Base-by-base conservation (phyloP, 1,284 basidiomycete species). In the Trametes hirsuta region DNA sequence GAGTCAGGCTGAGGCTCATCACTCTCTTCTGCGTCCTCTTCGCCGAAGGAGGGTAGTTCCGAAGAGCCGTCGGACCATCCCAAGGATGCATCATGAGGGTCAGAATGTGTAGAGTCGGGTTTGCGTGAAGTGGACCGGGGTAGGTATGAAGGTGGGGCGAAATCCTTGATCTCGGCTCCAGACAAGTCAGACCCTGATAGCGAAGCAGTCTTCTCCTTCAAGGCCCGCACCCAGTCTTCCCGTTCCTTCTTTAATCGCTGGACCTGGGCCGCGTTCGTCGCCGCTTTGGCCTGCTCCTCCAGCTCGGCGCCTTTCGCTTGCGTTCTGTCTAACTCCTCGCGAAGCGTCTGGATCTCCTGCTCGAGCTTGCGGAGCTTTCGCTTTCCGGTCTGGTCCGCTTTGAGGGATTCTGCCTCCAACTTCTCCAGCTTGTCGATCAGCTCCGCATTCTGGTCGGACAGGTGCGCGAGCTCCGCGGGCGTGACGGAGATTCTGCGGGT, bases 361-460 rank as follows among this genome's bases (percentile, higher is more conserved):
- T 94, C 92, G 53, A 95, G 75, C 68, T 81, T 83, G 47, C 85
- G 84, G 12, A 95, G 77, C 64, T 84, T 84, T 41, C 84, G 82
- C 55, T 87, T 83, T 6, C 91, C 91, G 1, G 81, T 78, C 41
- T 84, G 81, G 64, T 94, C 91, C 3, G 86, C 80, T 45, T 81
- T 80, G 9, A 76, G 75, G 5, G 91, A 84, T 64, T 94, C 92
- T 0, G 81, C 73, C 69, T 94, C 89, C 22, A 95, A 80, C 59
- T 83, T 82, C 69, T 91, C 86, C 6, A 95, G 78, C 64, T 91
- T 90, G 22, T 82, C 74, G 6, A 91, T 76, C 15, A 95, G 84
- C 59, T 93, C 88, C 0, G 88, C 85, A 69, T 95, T 95, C 74
- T 94, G 90, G 67, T 93, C 90, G 0, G 87, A 83, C 25, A 95